These are phyloP conservation scores for Juglanconis oblonga DNA, from an alignment of 2,329 filamentous ascomycete genomes.

Conservation along the genomic window DNA sequence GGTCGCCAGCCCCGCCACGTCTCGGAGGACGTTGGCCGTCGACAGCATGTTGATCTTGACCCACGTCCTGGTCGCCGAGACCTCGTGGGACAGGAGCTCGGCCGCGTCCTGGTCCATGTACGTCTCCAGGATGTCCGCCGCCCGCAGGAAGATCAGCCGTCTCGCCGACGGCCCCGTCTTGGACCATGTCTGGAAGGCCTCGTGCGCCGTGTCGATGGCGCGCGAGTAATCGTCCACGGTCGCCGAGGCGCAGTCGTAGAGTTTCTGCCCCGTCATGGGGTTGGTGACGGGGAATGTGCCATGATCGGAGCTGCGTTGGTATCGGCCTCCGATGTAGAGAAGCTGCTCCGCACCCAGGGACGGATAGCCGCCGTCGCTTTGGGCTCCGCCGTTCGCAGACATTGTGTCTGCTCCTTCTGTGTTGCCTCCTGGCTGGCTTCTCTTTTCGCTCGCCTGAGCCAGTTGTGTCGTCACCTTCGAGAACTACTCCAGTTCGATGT, in stretches of 20 bases:
- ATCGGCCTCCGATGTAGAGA: slow-evolving; percentile 26
- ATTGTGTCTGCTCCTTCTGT: neutral
- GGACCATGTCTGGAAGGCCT: slow-evolving; percentile 61
- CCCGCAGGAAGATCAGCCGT: slow-evolving; percentile 60
- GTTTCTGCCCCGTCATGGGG: slow-evolving; percentile 40
- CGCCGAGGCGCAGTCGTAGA: slow-evolving; percentile 54
- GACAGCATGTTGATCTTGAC: slow-evolving; percentile 34
- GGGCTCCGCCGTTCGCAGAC: neutral
- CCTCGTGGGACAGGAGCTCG: slow-evolving; percentile 29
- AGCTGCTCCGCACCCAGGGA: neutral
- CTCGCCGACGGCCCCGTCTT: slow-evolving; percentile 53
- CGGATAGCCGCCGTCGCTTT: neutral
- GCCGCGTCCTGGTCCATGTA: slow-evolving; percentile 39
- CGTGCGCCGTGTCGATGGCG: slow-evolving; percentile 46
- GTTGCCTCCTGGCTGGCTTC: neutral
- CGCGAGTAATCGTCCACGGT: slow-evolving; percentile 50
- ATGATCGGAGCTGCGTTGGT: slow-evolving; percentile 21
- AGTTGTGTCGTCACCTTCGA: neutral
- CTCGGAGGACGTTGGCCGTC: slow-evolving; percentile 35
- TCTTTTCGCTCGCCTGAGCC: neutral
- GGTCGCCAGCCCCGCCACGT: slow-evolving; percentile 38
- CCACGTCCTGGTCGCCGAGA: slow-evolving; percentile 28
- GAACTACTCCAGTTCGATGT: neutral
- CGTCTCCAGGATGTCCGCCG: slow-evolving; percentile 55
- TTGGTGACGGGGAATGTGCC: slow-evolving; percentile 27